A percentile compares a stretch with the other conserved stretches of the same genome.
These are phyloP conservation scores for Liriodendron chinense DNA, from an alignment of 164 flowering plant genomes.

Conservation along the genomic window DNA sequence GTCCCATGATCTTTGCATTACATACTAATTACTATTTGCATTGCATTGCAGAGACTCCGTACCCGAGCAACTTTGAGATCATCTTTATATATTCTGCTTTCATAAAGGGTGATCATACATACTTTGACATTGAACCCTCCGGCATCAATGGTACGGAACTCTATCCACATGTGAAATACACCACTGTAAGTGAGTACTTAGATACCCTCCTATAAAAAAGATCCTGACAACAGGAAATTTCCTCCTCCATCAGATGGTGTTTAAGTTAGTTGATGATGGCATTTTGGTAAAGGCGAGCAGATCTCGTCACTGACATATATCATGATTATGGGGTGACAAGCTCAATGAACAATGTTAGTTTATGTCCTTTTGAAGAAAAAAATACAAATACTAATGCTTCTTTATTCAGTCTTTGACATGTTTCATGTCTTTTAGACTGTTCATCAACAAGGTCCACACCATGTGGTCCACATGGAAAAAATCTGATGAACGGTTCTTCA, in stretches of 20 bases:
- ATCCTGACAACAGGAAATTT: background rate
- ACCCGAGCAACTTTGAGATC: conserved; percentile 63
- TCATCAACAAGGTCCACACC: too few species aligned
- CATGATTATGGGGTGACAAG: too few species aligned
- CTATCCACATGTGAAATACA: conserved; percentile 66
- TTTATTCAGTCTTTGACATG: too few species aligned
- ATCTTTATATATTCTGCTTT: conserved; percentile 70
- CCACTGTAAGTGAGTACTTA: conserved; percentile 58
- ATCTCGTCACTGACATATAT: too few species aligned
- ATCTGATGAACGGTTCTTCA: too few species aligned
- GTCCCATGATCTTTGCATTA: background rate
- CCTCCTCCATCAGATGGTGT: background rate
- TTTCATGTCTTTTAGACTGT: too few species aligned
- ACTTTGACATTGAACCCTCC: conserved; percentile 54
- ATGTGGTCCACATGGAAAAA: too few species aligned
- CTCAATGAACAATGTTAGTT: too few species aligned
- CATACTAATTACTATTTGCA: background rate
- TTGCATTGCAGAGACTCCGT: conserved; percentile 57
- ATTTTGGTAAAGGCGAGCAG: too few species aligned
- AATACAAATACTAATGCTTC: too few species aligned
- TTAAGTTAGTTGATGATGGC: background rate
- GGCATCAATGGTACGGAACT: conserved; percentile 65
- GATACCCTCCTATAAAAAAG: conserved; percentile 39
- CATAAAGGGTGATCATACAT: conserved; percentile 79
- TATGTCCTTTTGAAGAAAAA: too few species aligned